Conservation (phyloP, 1,139 yeast species). For the Kurtzmaniella natalensis region DNA sequence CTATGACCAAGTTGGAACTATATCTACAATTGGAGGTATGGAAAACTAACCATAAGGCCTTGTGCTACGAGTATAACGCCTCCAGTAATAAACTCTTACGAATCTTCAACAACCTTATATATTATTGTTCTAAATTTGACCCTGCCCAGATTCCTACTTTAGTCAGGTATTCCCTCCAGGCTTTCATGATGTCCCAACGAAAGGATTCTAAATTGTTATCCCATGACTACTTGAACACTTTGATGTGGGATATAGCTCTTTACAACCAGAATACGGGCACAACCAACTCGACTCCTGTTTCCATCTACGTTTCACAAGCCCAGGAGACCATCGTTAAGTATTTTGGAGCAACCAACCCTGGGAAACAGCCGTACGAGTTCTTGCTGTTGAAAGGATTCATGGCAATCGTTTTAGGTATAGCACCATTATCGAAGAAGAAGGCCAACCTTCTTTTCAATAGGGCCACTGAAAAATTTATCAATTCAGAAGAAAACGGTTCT, state of each 20-base stretch:
- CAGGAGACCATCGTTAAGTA: constrained; percentile 29
- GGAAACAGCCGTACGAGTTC: constrained; percentile 11
- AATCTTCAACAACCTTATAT: constrained; percentile 23
- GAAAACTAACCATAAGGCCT: constrained; percentile 17
- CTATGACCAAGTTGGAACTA: constrained; percentile 27
- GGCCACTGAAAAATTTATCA: constrained; percentile 23
- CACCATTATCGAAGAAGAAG: constrained; percentile 20
- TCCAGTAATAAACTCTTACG: constrained; percentile 17
- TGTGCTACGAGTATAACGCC: constrained; percentile 15
- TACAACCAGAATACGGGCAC: constrained; percentile 8
- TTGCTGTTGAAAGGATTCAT: constrained; percentile 31
- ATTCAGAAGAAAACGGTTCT: constrained; percentile 9
- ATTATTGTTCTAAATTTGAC: constrained; percentile 23
- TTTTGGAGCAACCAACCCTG: constrained; percentile 10
- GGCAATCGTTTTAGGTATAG: constrained; percentile 35
- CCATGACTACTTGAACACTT: constrained; percentile 2
- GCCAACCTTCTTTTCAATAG: constrained; percentile 24
- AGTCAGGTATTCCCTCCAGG: constrained; percentile 13
- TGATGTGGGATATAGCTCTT: constrained; percentile 6
- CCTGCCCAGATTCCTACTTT: constrained; percentile 17
- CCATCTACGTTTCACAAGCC: constrained; percentile 17
- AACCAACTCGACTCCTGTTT: constrained; percentile 5
- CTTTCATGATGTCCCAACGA: constrained; percentile 6
- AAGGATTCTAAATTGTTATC: neutral
- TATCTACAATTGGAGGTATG: constrained; percentile 36